A percentile compares a stretch with the other conserved stretches of the same genome.
Evolutionary conservation across 352 stramenopile species (phyloP).

Genomic region (Phytophthora tubulina): DNA sequence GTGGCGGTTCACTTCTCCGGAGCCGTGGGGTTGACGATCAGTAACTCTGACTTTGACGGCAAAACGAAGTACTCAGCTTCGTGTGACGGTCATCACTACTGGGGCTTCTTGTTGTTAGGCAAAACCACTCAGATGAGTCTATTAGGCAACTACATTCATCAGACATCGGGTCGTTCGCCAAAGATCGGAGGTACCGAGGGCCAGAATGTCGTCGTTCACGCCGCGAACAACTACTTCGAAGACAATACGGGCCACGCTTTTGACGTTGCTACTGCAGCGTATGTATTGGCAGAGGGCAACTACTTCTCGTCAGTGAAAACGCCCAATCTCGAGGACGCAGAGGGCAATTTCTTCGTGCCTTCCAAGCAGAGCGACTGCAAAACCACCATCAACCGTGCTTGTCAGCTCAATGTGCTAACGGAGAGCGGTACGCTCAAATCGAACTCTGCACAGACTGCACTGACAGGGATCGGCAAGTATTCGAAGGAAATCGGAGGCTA

Average conservation of each 20-base stretch:
- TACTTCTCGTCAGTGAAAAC: slow-evolving; percentile 31
- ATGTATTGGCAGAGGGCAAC: slow-evolving; percentile 40
- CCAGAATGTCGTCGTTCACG: slow-evolving; percentile 27
- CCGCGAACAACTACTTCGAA: slow-evolving; percentile 40
- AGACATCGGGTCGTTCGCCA: slow-evolving; percentile 43
- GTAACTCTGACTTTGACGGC: slow-evolving; percentile 26
- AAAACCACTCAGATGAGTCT: slow-evolving; percentile 35
- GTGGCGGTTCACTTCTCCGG: slow-evolving; percentile 23
- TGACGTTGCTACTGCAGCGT: slow-evolving; percentile 23
- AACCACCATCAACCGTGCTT: slow-evolving; percentile 27
- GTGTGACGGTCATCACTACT: slow-evolving; percentile 54
- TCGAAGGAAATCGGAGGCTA: slow-evolving; percentile 13
- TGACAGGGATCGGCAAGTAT: slow-evolving; percentile 17
- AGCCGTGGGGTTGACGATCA: slow-evolving; percentile 33
- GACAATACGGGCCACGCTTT: slow-evolving; percentile 34
- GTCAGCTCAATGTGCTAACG: slow-evolving; percentile 32
- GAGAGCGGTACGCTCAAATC: slow-evolving; percentile 17
- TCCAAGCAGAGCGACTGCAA: slow-evolving; percentile 19
- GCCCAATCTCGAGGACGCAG: slow-evolving; percentile 26
- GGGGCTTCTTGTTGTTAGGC: slow-evolving; percentile 32
- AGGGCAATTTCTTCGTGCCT: slow-evolving; percentile 33
- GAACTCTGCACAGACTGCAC: slow-evolving; percentile 4
- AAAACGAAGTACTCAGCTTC: slow-evolving; percentile 21
- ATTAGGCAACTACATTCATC: slow-evolving; percentile 35
- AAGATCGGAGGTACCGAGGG: slow-evolving; percentile 39